Evolutionary conservation across 2,329 filamentous ascomycete species (phyloP), one percentile per base, ranked within the genome.

Genomic region (Trichoderma arundinaceum): DNA sequence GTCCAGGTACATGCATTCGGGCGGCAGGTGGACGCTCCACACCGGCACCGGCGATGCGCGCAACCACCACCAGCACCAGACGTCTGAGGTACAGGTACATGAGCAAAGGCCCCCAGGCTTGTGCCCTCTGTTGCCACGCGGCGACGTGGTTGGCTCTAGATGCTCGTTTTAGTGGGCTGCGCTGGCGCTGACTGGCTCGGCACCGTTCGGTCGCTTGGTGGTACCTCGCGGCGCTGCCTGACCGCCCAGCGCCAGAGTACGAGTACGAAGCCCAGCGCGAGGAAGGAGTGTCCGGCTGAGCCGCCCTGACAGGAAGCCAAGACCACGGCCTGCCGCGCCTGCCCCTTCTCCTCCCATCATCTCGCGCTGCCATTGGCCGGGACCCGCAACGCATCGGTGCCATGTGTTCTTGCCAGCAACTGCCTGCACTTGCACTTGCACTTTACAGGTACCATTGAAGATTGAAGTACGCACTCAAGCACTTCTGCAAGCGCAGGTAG

Each of bases 281-380:
- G 22, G 41, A 35, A 59, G 28, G 43, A 54, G 39, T 54, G 60
- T 63, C 60, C 60, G 60, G 60, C 60, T 63, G 60, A 54, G 61
- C 61, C 61, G 61, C 61, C 61, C 61, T 64, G 61, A 41, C 61
- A 64, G 61, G 51, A 64, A 57, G 61, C 61, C 51, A 64, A 64
- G 52, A 1, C 51, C 28, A 53, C 4, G 33, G 22, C 52, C 35
- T 44, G 49, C 49, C 38, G 32, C 59, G 28, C 41, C 49, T 54
- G 38, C 48, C 38, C 49, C 59, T 44, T 44, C 49, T 46, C n/a
- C 35, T 28, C 39, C 49, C 41, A 54, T 54, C 39, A 54, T 32
- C 32, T 46, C 49, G 60, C 60, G 19, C 8, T 54, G 28, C 10
- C 38, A 28, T 38, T 19, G 32, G 60, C 49, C 8, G 13, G 22